phyloP scores from a whole-genome alignment of 2,329 filamentous ascomycete genomes.

The Aspergillus pseudoviridinutans region DNA sequence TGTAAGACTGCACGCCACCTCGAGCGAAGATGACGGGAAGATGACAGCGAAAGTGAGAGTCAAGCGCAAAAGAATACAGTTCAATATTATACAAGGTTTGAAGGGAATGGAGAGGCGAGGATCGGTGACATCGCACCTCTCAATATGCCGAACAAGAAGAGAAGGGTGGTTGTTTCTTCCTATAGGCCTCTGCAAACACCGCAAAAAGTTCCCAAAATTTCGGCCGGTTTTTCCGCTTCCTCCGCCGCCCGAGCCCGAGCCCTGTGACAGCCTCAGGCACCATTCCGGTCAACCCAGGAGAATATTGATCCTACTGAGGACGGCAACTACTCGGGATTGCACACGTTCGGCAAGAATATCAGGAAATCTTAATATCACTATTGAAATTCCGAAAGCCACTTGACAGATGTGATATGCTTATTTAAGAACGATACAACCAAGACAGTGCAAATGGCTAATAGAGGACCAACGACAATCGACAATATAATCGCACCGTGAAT shows the following conservation, averaged over 20 bases:
- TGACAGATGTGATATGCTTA: not conserved
- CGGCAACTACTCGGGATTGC: not conserved
- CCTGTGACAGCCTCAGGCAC: conserved; percentile 23
- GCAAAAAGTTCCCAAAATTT: conserved; percentile 24
- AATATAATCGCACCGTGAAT: not conserved
- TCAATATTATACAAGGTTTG: conserved; percentile 7
- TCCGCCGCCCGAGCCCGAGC: conserved; percentile 27
- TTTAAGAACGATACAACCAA: conserved; percentile 1
- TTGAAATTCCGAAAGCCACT: not conserved
- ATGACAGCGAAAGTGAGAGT: conserved; percentile 4
- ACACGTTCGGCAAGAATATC: not conserved
- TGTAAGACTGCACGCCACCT: conserved; percentile 13
- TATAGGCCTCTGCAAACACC: not conserved
- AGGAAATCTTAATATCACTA: not conserved
- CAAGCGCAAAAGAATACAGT: conserved; percentile 3
- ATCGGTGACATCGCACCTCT: conserved; percentile 15
- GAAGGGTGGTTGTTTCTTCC: not conserved
- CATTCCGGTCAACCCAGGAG: not conserved
- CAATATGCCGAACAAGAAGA: conserved; percentile 1
- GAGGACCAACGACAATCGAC: not conserved
- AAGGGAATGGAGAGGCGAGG: conserved; percentile 5
- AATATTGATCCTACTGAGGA: no score
- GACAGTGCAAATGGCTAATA: not conserved
- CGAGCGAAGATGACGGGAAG: conserved; percentile 5
- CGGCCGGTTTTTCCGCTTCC: conserved; percentile 29